Conservation (phyloP, 139 green algal species). For the Tetraselmis chui region DNA sequence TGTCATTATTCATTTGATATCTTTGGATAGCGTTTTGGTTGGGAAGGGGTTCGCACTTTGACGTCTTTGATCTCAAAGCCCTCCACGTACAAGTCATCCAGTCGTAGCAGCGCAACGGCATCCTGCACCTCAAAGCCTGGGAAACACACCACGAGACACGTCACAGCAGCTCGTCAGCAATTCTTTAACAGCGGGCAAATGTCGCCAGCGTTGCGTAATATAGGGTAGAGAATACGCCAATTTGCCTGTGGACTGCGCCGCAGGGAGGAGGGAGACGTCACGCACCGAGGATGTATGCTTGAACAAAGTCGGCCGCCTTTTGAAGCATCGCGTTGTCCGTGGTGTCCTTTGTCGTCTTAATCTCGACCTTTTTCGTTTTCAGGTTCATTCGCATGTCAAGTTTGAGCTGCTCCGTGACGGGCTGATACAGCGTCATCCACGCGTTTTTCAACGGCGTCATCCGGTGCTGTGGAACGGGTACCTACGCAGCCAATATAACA, state of each 20-base stretch:
- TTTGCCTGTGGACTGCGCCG: too few relatives aligned
- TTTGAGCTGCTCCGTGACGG: constrained; percentile 94
- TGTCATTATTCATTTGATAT: too few relatives aligned
- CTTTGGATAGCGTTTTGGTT: background rate
- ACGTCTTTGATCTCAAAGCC: constrained; percentile 98
- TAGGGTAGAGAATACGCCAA: too few relatives aligned
- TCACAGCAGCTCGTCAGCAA: too few relatives aligned
- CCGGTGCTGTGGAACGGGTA: constrained; percentile 83
- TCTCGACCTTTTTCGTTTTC: constrained; percentile 92
- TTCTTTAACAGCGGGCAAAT: too few relatives aligned
- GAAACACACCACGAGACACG: too few relatives aligned
- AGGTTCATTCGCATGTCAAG: constrained; percentile 99
- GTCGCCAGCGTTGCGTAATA: too few relatives aligned
- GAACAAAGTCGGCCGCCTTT: constrained; percentile 96
- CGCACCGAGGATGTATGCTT: constrained; percentile 90
- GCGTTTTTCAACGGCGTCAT: constrained; percentile 93
- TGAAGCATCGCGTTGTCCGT: constrained; percentile 78
- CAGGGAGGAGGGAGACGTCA: background rate
- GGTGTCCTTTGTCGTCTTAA: constrained; percentile 86
- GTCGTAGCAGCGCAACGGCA: constrained; percentile 89
- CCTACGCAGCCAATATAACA: constrained; percentile 23
- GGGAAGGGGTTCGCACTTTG: constrained; percentile 47
- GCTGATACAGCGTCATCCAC: constrained; percentile 95
- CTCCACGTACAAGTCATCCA: constrained; percentile 98
- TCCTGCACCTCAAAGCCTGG: constrained; percentile 83